Percentiles rank a stretch among this genome's conserved stretches.
phyloP scores from a whole-genome alignment of 805 yeast genomes.

The Starmerella etchellsii region DNA sequence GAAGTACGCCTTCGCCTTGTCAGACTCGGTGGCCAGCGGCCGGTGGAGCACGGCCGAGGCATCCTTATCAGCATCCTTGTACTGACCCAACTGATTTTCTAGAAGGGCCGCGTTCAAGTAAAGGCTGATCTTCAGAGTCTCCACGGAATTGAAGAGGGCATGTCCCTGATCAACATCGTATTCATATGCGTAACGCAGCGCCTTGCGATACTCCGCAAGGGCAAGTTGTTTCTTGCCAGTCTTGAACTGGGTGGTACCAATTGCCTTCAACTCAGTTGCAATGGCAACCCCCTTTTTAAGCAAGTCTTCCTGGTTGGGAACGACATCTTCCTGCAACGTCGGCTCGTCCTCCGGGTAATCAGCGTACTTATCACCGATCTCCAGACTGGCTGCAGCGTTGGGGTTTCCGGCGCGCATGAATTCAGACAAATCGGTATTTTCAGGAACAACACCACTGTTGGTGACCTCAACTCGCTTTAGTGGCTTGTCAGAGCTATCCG shows the following conservation, averaged over 20 bases:
- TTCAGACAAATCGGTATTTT: constrained; percentile 38
- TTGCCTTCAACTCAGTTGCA: constrained; percentile 49
- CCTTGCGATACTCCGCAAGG: constrained; percentile 57
- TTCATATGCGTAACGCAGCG: constrained; percentile 53
- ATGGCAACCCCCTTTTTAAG: constrained; percentile 43
- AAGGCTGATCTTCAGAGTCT: constrained; percentile 46
- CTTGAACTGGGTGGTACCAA: constrained; percentile 69
- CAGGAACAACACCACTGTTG: constrained; percentile 65
- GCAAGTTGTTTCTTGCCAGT: constrained; percentile 46
- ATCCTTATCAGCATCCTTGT: constrained; percentile 42
- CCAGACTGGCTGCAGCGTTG: constrained; percentile 35
- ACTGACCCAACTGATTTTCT: constrained; percentile 49
- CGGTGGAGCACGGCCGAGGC: constrained; percentile 56
- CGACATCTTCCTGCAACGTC: constrained; percentile 37
- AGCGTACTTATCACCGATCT: constrained; percentile 75
- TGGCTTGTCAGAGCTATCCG: constrained; percentile 62
- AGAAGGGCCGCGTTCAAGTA: constrained; percentile 64
- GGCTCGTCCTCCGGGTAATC: constrained; percentile 65
- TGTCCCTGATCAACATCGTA: constrained; percentile 53
- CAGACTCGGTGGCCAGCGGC: constrained; percentile 43
- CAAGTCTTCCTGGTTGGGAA: constrained; percentile 37
- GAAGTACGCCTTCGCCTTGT: constrained; percentile 73
- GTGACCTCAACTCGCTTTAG: constrained; percentile 51
- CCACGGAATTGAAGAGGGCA: constrained; percentile 32
- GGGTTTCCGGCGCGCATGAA: constrained; percentile 37